These are phyloP conservation scores for Komagataella mondaviorum DNA, from an alignment of 805 yeast species.

Conservation along the genomic window DNA sequence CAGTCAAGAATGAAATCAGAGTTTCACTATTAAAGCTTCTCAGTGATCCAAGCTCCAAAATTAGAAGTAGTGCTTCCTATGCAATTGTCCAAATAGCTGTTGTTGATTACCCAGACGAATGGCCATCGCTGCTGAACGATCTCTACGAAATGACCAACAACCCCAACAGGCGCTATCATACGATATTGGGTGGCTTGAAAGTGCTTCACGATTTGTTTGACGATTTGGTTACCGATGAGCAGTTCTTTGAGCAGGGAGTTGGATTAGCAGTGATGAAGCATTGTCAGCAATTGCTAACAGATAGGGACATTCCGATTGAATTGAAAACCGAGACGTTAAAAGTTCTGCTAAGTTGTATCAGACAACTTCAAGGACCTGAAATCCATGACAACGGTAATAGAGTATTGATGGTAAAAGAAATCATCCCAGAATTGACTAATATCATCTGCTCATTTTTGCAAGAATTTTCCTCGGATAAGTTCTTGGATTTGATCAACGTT, in stretches of 20 bases:
- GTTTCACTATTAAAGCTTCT: constrained; percentile 33
- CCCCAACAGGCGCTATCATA: constrained; percentile 4
- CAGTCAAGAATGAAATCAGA: constrained; percentile 38
- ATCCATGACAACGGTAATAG: constrained; percentile 25
- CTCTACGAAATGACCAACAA: constrained; percentile 21
- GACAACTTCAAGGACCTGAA: constrained; percentile 38
- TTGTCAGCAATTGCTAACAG: constrained; percentile 26
- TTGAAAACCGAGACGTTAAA: constrained; percentile 34
- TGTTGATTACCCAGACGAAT: constrained; percentile 89
- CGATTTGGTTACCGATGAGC: constrained; percentile 76
- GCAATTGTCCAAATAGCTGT: constrained; percentile 76
- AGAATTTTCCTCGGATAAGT: neutral
- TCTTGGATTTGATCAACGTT: constrained; percentile 7
- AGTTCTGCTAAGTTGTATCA: constrained; percentile 38
- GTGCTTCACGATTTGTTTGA: constrained; percentile 70
- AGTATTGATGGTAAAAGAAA: constrained; percentile 18
- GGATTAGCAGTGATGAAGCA: constrained; percentile 42
- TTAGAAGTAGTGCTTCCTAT: constrained; percentile 56
- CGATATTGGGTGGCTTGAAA: constrained; percentile 38
- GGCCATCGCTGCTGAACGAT: constrained; percentile 58
- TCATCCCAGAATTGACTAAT: constrained; percentile 13
- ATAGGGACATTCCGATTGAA: constrained; percentile 10
- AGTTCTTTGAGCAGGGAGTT: constrained; percentile 67
- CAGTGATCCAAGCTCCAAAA: constrained; percentile 35
- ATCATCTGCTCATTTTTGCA: constrained; percentile 9